Conservation (phyloP, 495 filamentous ascomycete genomes). For the Xylaria curta region DNA sequence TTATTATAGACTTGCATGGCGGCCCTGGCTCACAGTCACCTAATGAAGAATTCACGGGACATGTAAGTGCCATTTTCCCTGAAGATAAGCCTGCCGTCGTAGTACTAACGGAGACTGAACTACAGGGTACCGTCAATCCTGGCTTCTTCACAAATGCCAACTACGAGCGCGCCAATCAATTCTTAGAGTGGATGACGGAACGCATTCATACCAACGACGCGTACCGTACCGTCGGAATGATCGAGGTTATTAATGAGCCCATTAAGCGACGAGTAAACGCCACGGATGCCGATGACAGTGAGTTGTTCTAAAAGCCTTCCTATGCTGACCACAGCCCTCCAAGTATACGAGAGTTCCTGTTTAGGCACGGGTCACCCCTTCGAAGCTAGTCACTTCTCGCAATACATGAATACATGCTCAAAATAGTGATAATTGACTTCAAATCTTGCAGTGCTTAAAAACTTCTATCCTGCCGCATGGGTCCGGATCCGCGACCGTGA, state of each 20-base stretch:
- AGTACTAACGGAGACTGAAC: constrained; percentile 41
- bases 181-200: constrained; percentile 62
- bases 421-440: neutral
- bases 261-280: constrained; percentile 45
- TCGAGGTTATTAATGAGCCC: constrained; percentile 66
- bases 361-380: neutral
- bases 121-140: constrained; percentile 2
- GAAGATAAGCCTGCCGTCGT: neutral
- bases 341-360: too few relatives aligned
- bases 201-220: constrained; percentile 53
- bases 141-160: constrained; percentile 59
- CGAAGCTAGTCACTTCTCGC: neutral
- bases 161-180: constrained; percentile 61
- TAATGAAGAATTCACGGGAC: constrained; percentile 59
- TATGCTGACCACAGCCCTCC: too few relatives aligned
- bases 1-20: constrained; percentile 65
- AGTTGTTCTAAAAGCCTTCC: neutral
- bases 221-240: constrained; percentile 57
- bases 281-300: constrained; percentile 38
- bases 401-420: neutral
- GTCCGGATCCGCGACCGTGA: constrained; percentile 29
- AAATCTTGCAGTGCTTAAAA: neutral
- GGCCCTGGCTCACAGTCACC: constrained; percentile 63
- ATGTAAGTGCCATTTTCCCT: constrained; percentile 28
- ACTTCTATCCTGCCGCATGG: constrained; percentile 24